Conservation (phyloP, 495 filamentous ascomycete genomes). For the Apodospora peruviana region DNA sequence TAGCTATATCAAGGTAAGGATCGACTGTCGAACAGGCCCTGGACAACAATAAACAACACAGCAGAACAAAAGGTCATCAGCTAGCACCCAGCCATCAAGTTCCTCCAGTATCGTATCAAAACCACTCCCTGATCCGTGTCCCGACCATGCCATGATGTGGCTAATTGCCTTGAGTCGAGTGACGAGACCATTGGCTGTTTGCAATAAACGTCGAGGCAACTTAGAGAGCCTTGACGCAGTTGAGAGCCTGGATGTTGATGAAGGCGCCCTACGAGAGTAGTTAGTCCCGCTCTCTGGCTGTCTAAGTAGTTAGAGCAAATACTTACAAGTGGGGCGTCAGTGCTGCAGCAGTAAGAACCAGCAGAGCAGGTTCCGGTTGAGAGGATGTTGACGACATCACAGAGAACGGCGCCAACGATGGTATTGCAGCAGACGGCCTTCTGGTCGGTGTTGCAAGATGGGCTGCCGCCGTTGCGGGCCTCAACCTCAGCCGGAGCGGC, state of each 20-base stretch:
- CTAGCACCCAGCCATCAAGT: too few species aligned
- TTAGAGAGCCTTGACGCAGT: slow-evolving; percentile 5
- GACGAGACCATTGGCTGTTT: too few species aligned
- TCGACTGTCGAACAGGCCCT: too few species aligned
- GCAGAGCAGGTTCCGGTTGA: slow-evolving; percentile 2
- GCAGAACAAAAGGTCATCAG: too few species aligned
- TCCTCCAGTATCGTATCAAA: too few species aligned
- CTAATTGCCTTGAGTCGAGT: too few species aligned
- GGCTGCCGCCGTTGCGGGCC: slow-evolving; percentile 4
- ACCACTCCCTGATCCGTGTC: too few species aligned
- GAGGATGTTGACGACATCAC: slow-evolving; percentile 1
- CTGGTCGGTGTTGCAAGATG: not conserved
- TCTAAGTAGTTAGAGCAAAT: not conserved
- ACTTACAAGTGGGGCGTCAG: slow-evolving; percentile 2
- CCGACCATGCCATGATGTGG: too few species aligned
- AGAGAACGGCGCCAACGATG: not conserved
- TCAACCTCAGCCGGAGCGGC: slow-evolving; percentile 5
- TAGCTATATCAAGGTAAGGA: too few species aligned
- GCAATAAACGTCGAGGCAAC: too few species aligned
- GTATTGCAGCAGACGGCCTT: slow-evolving; percentile 11
- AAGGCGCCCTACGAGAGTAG: not conserved
- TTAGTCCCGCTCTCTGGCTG: not conserved
- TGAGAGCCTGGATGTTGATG: slow-evolving; percentile 5
- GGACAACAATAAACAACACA: too few species aligned
- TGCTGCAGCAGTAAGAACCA: slow-evolving; percentile 9